Evolutionary conservation across 345 rosid genomes (phyloP), one percentile per base, ranked within the genome.

Genomic region (Pistacia vera): DNA sequence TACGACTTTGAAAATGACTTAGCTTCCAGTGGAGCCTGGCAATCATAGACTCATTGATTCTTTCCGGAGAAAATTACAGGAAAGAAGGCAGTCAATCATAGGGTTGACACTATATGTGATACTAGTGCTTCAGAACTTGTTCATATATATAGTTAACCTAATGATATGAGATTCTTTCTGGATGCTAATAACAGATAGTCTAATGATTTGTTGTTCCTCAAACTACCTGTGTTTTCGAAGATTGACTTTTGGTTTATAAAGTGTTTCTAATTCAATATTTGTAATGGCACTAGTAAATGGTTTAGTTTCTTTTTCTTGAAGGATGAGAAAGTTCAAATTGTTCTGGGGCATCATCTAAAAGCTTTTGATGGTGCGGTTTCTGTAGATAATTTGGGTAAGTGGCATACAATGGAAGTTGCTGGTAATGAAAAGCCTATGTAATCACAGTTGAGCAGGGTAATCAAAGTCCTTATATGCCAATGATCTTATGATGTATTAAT

Each of bases 261-360:
- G 65, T 41, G 66, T 28, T 59, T 69, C 28, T 56, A 33, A 22
- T 65, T 76, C 25, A 63, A 17, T 44, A 51, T 35, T 25, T 56
- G 35, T 52, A 35, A 80, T 64, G 52, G 44, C 52, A 71, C 66
- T 81, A 71, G 66, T 79, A 54, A 77, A 35, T 72, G 20, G 46
- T 61, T 55, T 35, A 62, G 12, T 80, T 71, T 85, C 16, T 77
- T 28, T 73, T 80, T 83, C 68, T 70, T 75, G 48, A 86, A 94
- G 97, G 97, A 94, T 77, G 89, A 86, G 82, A 94, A 81, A 84
- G 68, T 94, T 64, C 81, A 90, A 77, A 78, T 81, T 69, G 74
- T 85, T 28, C 84, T 94, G 85, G 97, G 97, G 69, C 91, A 94
- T 74, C 85, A 87, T 68, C 91, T 82, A 74, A 86, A 87, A 71